phyloP scores from a whole-genome alignment of 148 eudicot genomes.

The Rhododendron ferrugineum region DNA sequence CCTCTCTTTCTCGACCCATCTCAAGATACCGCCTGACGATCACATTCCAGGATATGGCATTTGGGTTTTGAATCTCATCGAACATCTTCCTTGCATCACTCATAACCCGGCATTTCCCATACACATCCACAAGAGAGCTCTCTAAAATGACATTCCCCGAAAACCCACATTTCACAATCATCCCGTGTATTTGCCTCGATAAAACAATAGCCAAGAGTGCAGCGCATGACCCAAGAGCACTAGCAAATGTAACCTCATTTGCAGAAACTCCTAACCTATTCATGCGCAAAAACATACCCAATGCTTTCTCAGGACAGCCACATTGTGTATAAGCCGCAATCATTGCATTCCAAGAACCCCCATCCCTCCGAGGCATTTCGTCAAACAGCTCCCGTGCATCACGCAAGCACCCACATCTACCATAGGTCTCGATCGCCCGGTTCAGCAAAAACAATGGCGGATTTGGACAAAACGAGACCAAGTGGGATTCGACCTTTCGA shows the following conservation, averaged over 20 bases:
- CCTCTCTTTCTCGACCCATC: conserved; percentile 37
- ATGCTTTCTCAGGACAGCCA: conserved; percentile 31
- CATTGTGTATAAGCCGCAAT: conserved; percentile 40
- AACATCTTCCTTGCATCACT: conserved; percentile 68
- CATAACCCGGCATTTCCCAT: conserved; percentile 64
- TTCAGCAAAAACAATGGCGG: conserved; percentile 69
- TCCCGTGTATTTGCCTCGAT: conserved; percentile 53
- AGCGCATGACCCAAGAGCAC: conserved; percentile 56
- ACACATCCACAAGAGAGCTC: conserved; percentile 70
- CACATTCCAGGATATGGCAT: conserved; percentile 78
- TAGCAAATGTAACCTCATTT: conserved; percentile 60
- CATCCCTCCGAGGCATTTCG: conserved; percentile 74
- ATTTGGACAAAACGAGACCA: conserved; percentile 34
- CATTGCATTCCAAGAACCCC: conserved; percentile 81
- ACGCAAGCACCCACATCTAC: conserved; percentile 49
- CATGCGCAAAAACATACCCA: conserved; percentile 47
- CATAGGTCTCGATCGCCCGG: conserved; percentile 60
- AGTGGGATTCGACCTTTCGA: conserved; percentile 67
- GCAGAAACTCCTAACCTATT: conserved; percentile 29
- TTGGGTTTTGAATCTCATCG: conserved; percentile 53
- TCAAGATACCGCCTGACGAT: conserved; percentile 76
- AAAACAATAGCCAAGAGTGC: conserved; percentile 38
- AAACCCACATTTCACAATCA: conserved; percentile 47
- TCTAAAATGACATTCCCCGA: conserved; percentile 58
- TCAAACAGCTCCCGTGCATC: conserved; percentile 70